A percentile compares a stretch with the other conserved stretches of the same genome.
phyloP scores from a whole-genome alignment of 306 rosid genomes.

The Fagus crenata region DNA sequence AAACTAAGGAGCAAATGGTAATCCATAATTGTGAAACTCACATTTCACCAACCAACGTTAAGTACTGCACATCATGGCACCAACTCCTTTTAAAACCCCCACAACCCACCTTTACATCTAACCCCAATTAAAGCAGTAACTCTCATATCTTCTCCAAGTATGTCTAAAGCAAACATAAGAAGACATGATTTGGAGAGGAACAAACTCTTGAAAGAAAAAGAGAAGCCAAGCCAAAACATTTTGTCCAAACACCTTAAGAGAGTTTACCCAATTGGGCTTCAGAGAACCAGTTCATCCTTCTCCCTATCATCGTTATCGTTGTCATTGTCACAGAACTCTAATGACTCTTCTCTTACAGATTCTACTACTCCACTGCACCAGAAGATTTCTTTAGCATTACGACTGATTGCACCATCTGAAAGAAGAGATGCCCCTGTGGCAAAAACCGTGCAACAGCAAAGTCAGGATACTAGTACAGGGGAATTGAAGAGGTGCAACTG shows the following conservation, averaged over 20 bases:
- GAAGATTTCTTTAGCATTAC: slow-evolving; percentile 69
- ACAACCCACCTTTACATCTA: slow-evolving; percentile 12
- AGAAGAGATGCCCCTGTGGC: slow-evolving; percentile 48
- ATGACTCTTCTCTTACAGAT: slow-evolving; percentile 73
- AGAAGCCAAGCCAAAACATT: slow-evolving; percentile 47
- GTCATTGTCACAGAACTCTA: slow-evolving; percentile 87
- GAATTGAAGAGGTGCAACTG: slow-evolving; percentile 84
- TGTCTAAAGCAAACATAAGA: slow-evolving; percentile 64
- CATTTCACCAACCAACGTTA: slow-evolving; percentile 70
- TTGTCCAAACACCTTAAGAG: slow-evolving; percentile 67
- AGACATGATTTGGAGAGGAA: slow-evolving; percentile 56
- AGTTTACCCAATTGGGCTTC: slow-evolving; percentile 91
- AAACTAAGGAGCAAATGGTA: slow-evolving; percentile 51
- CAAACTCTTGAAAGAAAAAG: slow-evolving; percentile 52
- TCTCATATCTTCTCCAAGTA: slow-evolving; percentile 26
- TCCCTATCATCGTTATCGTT: slow-evolving; percentile 72
- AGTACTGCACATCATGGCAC: slow-evolving; percentile 1
- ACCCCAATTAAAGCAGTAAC: background rate
- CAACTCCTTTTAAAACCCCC: slow-evolving; percentile 25
- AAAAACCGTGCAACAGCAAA: slow-evolving; percentile 43
- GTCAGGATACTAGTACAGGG: slow-evolving; percentile 41
- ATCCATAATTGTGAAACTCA: slow-evolving; percentile 56
- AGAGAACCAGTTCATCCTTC: slow-evolving; percentile 69
- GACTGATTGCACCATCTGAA: slow-evolving; percentile 54
- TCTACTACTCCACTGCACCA: slow-evolving; percentile 64